Conservation (phyloP, 2,329 filamentous ascomycete species). For the Diaporthe vaccinii region DNA sequence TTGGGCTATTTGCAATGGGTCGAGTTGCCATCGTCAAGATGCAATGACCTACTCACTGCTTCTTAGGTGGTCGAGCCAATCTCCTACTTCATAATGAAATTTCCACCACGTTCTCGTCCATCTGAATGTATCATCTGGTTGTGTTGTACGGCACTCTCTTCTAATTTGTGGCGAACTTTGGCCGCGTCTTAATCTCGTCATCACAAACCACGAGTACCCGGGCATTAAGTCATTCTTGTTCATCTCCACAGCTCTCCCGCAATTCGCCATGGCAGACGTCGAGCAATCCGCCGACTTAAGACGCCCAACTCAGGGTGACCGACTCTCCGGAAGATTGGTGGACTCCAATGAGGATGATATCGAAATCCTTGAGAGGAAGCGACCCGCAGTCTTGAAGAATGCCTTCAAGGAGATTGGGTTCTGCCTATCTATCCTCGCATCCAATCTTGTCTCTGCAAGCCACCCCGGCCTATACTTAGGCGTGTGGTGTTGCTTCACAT, state of each 20-base stretch:
- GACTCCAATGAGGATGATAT: background rate
- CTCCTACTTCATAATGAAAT: background rate
- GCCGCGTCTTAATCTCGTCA: background rate
- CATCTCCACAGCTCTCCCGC: background rate
- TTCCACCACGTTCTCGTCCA: background rate
- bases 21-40: background rate
- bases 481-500: background rate
- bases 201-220: background rate
- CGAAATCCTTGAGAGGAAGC: constrained; percentile 10
- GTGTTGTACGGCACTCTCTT: background rate
- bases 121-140: background rate
- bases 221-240: background rate
- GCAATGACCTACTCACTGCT: background rate
- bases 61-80: background rate
- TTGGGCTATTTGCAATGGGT: background rate
- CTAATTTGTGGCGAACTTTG: background rate
- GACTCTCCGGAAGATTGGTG: background rate
- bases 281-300: background rate
- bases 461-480: background rate
- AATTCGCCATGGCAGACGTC: background rate
- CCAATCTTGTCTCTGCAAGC: constrained; percentile 10
- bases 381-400: constrained; percentile 11
- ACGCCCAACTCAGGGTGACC: background rate
- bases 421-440: constrained; percentile 5
- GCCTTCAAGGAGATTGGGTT: constrained; percentile 2